Evolutionary conservation across 2,329 filamentous ascomycete genomes (phyloP), one percentile per base, ranked within the genome.

Genomic region (Fusarium sp.): DNA sequence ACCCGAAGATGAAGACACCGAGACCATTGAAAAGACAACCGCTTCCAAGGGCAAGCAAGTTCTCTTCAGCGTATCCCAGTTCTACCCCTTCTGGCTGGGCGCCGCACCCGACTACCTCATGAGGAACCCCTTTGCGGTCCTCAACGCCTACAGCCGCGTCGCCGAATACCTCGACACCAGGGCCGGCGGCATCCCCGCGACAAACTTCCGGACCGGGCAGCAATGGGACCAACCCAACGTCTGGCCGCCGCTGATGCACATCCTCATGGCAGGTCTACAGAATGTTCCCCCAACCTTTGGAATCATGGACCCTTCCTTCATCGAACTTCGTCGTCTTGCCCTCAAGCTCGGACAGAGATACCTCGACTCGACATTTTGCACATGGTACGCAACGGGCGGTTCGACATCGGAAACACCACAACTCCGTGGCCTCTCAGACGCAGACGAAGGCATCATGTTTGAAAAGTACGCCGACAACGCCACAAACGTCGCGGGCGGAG

Each of bases 151-250:
- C 75, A 78, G 83, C 17, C 88, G 88, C 49, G 85, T 93, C 4
- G 81, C 83, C 2, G 79, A 83, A 63, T 86, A 89, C 36, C 86
- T 93, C 7, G 84, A 87, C 12, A 78, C 81, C 33, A 85, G 86
- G 14, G 79, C 81, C 0, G 91, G 91, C 38, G 90, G 87, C 38
- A 88, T 92, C 51, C 85, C 90, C 3, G 89, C 91, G 0, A 92
- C 90, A 5, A 92, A 92, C 76, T 82, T 90, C 65, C 76, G 80
- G 53, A 89, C 90, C 0, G 88, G 88, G 16, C 87, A 93, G 83
- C 91, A 93, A 78, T 93, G 91, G 91, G 91, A 93, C 64, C 87
- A 92, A 78, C 91, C 91, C 0, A 92, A 90, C 75, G 91, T 92
- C 29, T 93, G 91, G 91, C 91, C 91, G 12, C 90, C 91, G 4